Base-by-base conservation (phyloP, 2,329 filamentous ascomycete genomes). In the Xenoacremonium recifei region DNA sequence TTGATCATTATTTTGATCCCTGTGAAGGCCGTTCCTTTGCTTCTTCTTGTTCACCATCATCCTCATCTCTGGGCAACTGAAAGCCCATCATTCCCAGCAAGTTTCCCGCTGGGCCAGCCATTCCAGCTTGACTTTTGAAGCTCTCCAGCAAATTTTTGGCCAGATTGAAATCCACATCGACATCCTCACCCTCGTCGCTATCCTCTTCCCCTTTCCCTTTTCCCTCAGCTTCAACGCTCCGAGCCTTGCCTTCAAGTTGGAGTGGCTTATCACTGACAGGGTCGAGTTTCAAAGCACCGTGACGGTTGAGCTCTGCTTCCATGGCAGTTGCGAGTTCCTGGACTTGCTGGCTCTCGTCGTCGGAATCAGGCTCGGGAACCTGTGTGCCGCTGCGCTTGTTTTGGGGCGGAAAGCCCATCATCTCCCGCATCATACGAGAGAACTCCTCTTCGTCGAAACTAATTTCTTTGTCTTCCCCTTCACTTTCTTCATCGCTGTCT, bases 91-190 rank as follows among this genome's bases (percentile, higher is more conserved):
- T 78, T 6, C 84, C 85, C 57, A 99, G 76, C 46, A 99, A 71
- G 61, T 96, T 97, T 1, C 91, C 84, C 3, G 87, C 87, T 1
- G 93, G 93, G 0, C 93, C 93, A 21, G 89, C 76, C 72, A 86
- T 80, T 11, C 93, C 93, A 15, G 75, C 89, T 63, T 97, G 92
- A 13, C 87, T 85, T 60, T 95, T 95, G 67, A 99, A 91, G 55
- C 89, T 92, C 63, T 96, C 89, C 2, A 99, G 72, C 40, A 99
- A 72, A 58, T 97, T 97, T 63, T 87, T 89, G 15, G 88, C 90
- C 18, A 99, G 73, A 48, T 93, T 92, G 53, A 90, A 87, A 60
- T 97, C 88, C 20, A 93, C 80, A 49, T 90, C 76, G 4, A 93
- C 77, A 39, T 85, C 82, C 0, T 79, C 75, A 9, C 80, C 68